Conservation (phyloP, 2,329 filamentous ascomycete species). For the Nannizzia gypsea region DNA sequence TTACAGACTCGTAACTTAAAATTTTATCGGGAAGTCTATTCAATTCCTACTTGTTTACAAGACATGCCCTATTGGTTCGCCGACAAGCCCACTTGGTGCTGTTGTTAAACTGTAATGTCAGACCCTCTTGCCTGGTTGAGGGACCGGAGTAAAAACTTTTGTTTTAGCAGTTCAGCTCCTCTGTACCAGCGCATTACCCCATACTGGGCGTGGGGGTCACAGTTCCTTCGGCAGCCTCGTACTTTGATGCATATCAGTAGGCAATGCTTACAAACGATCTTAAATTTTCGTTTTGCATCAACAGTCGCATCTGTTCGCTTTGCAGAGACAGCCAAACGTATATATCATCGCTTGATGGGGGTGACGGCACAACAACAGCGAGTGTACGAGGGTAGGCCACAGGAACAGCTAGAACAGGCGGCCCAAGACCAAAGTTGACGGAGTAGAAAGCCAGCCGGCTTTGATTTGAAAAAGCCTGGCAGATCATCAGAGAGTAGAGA, state of each 20-base stretch:
- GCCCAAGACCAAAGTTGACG: not conserved
- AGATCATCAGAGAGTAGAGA: conserved; percentile 4
- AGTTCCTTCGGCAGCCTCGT: too few relatives aligned
- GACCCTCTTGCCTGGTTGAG: too few relatives aligned
- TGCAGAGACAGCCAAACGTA: not conserved
- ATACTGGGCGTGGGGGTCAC: not conserved
- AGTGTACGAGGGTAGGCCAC: conserved; percentile 2
- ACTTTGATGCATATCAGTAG: too few relatives aligned
- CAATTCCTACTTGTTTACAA: too few relatives aligned
- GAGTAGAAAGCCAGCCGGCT: conserved; percentile 1
- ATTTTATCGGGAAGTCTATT: too few relatives aligned
- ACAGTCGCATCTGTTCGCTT: not conserved
- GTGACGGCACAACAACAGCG: conserved; percentile 1
- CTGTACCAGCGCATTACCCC: not conserved
- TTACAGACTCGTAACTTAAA: too few relatives aligned
- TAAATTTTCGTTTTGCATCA: not conserved
- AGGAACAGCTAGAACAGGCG: not conserved
- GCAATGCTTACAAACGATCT: not conserved
- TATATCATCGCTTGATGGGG: not conserved
- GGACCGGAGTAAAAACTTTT: too few relatives aligned
- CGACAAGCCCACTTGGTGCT: too few relatives aligned
- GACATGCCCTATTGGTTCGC: too few relatives aligned
- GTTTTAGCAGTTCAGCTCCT: too few relatives aligned
- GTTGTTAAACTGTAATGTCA: too few relatives aligned
- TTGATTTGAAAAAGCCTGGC: conserved; percentile 5